Conservation (phyloP, 495 filamentous ascomycete species). For the Tuber microsphaerosporum region DNA sequence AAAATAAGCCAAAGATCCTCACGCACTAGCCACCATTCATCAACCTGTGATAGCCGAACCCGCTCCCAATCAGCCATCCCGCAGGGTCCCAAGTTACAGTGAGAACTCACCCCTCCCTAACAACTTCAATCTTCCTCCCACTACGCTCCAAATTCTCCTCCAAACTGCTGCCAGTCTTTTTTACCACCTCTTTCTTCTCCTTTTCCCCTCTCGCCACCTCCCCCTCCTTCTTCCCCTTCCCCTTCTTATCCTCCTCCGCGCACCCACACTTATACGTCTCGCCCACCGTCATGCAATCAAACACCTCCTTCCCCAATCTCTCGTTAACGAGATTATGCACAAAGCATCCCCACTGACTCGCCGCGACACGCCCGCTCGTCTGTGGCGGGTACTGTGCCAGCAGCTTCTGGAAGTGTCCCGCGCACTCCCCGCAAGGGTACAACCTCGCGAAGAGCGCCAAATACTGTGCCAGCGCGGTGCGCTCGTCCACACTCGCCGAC, state of each 20-base stretch:
- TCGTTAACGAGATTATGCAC: conserved; percentile 94
- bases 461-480: conserved; percentile 72
- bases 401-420: conserved; percentile 77
- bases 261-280: conserved; percentile 96
- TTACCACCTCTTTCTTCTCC: background rate
- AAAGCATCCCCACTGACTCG: conserved; percentile 86
- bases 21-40: conserved; percentile 21
- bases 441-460: conserved; percentile 84
- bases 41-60: conserved; percentile 10
- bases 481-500: conserved; percentile 72
- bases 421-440: conserved; percentile 95
- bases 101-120: conserved; percentile 26
- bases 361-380: conserved; percentile 70
- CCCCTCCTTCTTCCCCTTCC: conserved; percentile 28
- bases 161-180: conserved; percentile 31
- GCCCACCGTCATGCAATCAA: conserved; percentile 83
- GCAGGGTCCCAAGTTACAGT: background rate
- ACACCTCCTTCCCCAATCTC: conserved; percentile 68
- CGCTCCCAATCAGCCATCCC: background rate
- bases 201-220: conserved; percentile 15
- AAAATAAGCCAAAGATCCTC: background rate
- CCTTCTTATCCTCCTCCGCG: conserved; percentile 59
- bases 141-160: conserved; percentile 41
- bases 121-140: conserved; percentile 42
- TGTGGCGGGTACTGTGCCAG: conserved; percentile 83